Percentiles rank a stretch among this genome's conserved stretches.
Evolutionary conservation across 1,284 basidiomycete species (phyloP).

Genomic region (Coniferiporia weirii): DNA sequence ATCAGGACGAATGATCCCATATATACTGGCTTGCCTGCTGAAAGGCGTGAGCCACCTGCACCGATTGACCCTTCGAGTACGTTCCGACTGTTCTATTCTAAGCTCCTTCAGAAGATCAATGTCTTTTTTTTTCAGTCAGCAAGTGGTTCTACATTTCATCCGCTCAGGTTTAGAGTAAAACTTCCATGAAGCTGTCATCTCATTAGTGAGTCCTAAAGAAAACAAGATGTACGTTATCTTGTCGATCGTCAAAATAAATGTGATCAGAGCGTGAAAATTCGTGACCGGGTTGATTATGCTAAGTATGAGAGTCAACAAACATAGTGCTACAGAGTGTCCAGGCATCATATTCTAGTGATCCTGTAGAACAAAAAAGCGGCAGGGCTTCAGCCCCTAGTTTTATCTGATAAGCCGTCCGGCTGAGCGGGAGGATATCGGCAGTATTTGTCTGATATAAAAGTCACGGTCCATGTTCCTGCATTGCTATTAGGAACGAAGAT

Average conservation of each 20-base stretch:
- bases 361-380: neutral
- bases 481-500: conserved; percentile 9
- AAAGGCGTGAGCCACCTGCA: conserved; percentile 78
- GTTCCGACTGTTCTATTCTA: conserved; percentile 25
- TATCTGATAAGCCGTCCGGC: conserved; percentile 34
- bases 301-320: conserved; percentile 1
- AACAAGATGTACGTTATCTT: neutral
- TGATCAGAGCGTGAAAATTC: conserved; percentile 3
- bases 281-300: neutral
- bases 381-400: conserved; percentile 16
- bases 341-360: neutral
- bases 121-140: conserved; percentile 58
- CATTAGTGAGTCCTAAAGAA: no score
- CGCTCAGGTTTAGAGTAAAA: conserved; percentile 54
- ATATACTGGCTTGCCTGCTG: conserved; percentile 69
- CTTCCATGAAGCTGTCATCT: neutral
- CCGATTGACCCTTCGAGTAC: conserved; percentile 85
- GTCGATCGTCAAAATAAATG: neutral
- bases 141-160: conserved; percentile 91
- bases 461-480: conserved; percentile 87
- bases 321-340: neutral
- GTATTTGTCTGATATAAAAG: conserved; percentile 78
- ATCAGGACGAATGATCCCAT: conserved; percentile 58
- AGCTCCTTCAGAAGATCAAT: conserved; percentile 21
- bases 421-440: conserved; percentile 71